A percentile compares a stretch with the other conserved stretches of the same genome.
Conservation (phyloP, 1,139 yeast species). For the Ogataea hybrid region DNA sequence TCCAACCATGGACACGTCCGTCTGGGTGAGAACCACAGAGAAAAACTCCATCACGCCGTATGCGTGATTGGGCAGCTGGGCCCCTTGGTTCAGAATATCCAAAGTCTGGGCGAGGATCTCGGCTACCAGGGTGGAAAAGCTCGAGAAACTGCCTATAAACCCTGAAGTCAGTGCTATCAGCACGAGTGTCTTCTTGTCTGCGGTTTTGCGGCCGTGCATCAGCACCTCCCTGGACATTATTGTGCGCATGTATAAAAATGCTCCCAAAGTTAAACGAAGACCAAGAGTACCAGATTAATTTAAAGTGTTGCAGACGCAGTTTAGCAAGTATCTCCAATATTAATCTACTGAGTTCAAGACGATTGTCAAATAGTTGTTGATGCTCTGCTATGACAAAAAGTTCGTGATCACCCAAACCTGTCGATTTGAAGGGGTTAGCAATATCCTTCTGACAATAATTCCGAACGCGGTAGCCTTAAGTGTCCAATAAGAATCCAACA, state of each 20-base stretch:
- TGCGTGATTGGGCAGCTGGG: conserved; percentile 57
- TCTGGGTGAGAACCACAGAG: conserved; percentile 37
- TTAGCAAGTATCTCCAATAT: not conserved
- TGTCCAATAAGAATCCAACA: not conserved
- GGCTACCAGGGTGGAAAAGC: conserved; percentile 71
- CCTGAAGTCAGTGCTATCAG: conserved; percentile 73
- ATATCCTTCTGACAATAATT: not conserved
- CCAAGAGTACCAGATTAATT: not conserved
- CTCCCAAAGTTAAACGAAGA: not conserved
- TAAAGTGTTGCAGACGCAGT: not conserved
- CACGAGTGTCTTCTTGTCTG: conserved; percentile 32
- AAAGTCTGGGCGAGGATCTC: conserved; percentile 60
- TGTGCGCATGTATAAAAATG: not conserved
- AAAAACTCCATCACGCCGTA: conserved; percentile 74
- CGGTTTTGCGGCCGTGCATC: no score
- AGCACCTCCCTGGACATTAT: no score
- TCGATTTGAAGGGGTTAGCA: not conserved
- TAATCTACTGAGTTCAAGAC: not conserved
- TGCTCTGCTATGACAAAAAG: not conserved
- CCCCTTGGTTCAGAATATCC: conserved; percentile 36
- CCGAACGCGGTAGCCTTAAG: not conserved
- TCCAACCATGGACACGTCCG: conserved; percentile 40
- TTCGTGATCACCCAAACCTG: not conserved
- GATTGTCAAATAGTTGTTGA: not conserved
- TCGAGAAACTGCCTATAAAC: conserved; percentile 81